Base-by-base conservation (phyloP, 73 alveolate species). In the Effrenium voratum region DNA sequence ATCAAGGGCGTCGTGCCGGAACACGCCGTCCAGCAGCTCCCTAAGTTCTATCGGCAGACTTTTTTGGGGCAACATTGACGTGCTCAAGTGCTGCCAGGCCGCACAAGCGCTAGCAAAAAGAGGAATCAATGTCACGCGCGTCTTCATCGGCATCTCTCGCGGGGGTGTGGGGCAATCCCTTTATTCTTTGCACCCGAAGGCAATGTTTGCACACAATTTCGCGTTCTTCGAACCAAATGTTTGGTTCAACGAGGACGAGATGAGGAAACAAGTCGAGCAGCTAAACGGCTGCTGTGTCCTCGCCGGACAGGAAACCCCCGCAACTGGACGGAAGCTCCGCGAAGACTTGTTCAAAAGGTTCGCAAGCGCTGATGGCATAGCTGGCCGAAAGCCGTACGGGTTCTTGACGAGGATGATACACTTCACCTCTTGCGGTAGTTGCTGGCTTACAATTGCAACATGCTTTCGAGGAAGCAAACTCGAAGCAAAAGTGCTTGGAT, bases 191-290 rank as follows among this genome's bases (percentile, higher is more conserved):
- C 91, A 80, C 45, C 91, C 46, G 15, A 45, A 80, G 95, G 95
- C 95, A 3, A 68, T 87, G 84, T 87, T 60, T 47, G 68, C 45
- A 24, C 47, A 30, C 66, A 87, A 87, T 47, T 68, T 59, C 49
- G 44, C 83, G 3, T 87, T 32, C 72, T 59, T 87, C 68, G 95
- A 63, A 6, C 95, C 95, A 24, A 87, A 87, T 52, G 63, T 87
- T 2, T 87, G 95, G 95, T 87, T 59, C 82, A 68, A 87, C n/a
- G 95, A 87, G 6, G 70, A 59, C 30, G 95, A 87, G 50, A 87
- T 87, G 95, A 28, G 95, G 50, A 87, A 87, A 41, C 95, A 87
- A 40, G 68, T 87, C 34, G 95, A 87, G 70, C 83, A 87, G 68
- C 49, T 68, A 40, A 45, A 66, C 22, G 95, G 95, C 4, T 87